Evolutionary conservation across 768 basidiomycete species (phyloP), one percentile per base, ranked within the genome.

Genomic region (Stropharia rugosoannulata): DNA sequence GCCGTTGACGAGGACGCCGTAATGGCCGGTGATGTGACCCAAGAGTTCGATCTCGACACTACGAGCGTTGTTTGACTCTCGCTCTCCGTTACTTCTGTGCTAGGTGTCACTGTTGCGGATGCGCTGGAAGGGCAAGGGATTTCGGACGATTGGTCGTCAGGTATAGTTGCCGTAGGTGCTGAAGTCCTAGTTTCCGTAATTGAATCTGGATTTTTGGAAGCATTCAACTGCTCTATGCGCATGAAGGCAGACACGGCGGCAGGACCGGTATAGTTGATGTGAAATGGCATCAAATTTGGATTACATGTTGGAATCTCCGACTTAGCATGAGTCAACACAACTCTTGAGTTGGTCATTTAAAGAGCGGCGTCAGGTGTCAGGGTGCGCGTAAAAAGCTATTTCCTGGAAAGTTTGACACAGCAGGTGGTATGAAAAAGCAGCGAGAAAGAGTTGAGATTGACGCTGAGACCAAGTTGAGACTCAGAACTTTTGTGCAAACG

Each of bases 251-350:
- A 87, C 15, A 93, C 74, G 5, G 86, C 84, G 1, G 91, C 90
- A 16, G 79, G 78, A 0, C 92, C 92, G 9, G 79, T 75, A 68
- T 91, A 83, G 11, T 77, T 70, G 45, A 93, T 84, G 61, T 87
- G 84, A 59, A 95, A 94, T 4, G 92, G 92, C 89, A 95, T 91
- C 29, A 95, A 77, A 64, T 85, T 79, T 1, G 89, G 90, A 2
- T 71, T 74, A 45, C 81, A 83, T 66, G 59, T 11, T 32, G 45
- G 7, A n/a, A 46, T 25, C 9, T 25, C 45, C 12, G 19, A 4
- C 29, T 22, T 46, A 4, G 45, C 15, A n/a, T 22, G 45, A 12
- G 45, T 46, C 3, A 46, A 13, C 10, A 46, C 4, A 22, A 46
- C n/a, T 3, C 12, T 29, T 22, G 45, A 2, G 45, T 1, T 12